Conservation (phyloP, 306 rosid species). For the Benincasa hispida region DNA sequence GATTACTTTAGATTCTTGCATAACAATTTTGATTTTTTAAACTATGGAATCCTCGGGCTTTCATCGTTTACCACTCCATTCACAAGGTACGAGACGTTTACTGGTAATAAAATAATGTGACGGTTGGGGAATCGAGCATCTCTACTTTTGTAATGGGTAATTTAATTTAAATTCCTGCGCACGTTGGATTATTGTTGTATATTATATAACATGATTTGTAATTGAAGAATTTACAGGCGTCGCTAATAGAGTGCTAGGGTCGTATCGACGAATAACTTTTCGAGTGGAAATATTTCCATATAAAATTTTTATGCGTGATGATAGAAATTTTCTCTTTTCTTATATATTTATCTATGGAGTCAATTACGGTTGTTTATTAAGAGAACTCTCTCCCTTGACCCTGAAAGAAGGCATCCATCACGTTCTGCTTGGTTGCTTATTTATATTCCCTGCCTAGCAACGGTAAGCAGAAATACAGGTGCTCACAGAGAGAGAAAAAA, state of each 20-base stretch:
- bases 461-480: not conserved
- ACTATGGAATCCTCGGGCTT: not conserved
- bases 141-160: conserved; percentile 1
- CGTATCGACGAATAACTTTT: conserved; percentile 1
- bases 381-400: not conserved
- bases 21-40: not conserved
- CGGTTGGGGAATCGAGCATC: conserved; percentile 3
- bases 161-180: not conserved
- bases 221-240: conserved; percentile 5
- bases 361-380: not conserved
- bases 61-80: not conserved
- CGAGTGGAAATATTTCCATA: not conserved
- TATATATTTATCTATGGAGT: not conserved
- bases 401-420: not conserved
- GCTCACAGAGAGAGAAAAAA: not conserved
- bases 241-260: not conserved
- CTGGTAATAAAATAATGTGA: conserved; percentile 4
- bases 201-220: not conserved
- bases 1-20: not conserved
- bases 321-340: not conserved
- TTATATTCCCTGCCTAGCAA: not conserved
- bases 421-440: not conserved
- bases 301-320: not conserved
- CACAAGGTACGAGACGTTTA: not conserved
- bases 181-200: not conserved